Percentiles rank a stretch among this genome's conserved stretches.
phyloP scores from a whole-genome alignment of 805 yeast species.

The Ogataea nitratoaversa region DNA sequence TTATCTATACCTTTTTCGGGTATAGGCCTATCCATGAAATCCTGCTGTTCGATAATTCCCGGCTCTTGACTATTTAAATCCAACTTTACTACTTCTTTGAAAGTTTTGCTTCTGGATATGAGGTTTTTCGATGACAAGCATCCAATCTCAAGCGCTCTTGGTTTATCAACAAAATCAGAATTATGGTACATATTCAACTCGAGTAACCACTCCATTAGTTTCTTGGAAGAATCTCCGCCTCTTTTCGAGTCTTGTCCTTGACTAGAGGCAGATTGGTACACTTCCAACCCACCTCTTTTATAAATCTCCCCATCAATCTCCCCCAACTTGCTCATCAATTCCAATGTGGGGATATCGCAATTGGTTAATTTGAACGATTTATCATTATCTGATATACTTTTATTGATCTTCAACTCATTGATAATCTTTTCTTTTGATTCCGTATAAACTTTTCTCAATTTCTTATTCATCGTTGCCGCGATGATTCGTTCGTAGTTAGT shows the following conservation, averaged over 20 bases:
- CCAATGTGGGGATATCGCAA: slow-evolving; percentile 1
- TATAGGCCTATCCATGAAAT: slow-evolving; percentile 73
- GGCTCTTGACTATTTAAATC: slow-evolving; percentile 81
- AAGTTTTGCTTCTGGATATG: slow-evolving; percentile 57
- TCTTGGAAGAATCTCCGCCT: slow-evolving; percentile 91
- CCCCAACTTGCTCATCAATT: slow-evolving; percentile 36
- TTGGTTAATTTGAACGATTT: slow-evolving; percentile 7
- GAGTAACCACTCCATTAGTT: slow-evolving; percentile 68
- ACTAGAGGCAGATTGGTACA: slow-evolving; percentile 81
- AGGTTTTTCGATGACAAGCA: slow-evolving; percentile 64
- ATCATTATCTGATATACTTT: slow-evolving; percentile 15
- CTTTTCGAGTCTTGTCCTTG: slow-evolving; percentile 73
- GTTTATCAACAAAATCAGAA: slow-evolving; percentile 34
- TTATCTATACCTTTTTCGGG: slow-evolving; percentile 44
- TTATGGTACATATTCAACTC: slow-evolving; percentile 22
- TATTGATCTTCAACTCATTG: slow-evolving; percentile 20
- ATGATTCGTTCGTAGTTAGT: slow-evolving; percentile 10
- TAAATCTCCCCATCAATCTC: slow-evolving; percentile 59
- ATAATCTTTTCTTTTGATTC: slow-evolving; percentile 6
- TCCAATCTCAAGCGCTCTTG: slow-evolving; percentile 65
- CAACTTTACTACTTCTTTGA: slow-evolving; percentile 52
- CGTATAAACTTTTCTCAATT: slow-evolving; percentile 7
- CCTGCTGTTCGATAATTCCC: slow-evolving; percentile 60
- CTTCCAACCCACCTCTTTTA: slow-evolving; percentile 68
- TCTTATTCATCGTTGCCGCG: slow-evolving; percentile 6